Evolutionary conservation across 192 early-diverging fungal species (phyloP).

Genomic region (Coemansia aciculifera): DNA sequence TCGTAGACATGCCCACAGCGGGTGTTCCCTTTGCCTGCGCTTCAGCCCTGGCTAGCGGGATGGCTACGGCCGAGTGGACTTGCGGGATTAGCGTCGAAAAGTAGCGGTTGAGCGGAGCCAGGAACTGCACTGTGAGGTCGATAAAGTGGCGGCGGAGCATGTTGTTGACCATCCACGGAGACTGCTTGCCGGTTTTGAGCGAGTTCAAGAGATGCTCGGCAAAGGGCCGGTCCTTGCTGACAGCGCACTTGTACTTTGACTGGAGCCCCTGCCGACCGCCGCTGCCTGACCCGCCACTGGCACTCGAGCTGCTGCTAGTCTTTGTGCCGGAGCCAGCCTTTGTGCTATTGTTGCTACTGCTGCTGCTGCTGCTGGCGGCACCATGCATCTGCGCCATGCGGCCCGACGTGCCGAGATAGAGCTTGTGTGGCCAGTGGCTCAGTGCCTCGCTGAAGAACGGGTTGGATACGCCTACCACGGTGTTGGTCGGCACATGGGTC

Average conservation of each 20-base stretch:
- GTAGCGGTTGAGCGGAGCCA: conserved; percentile 93
- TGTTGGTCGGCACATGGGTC: conserved; percentile 70
- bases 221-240: conserved; percentile 80
- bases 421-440: conserved; percentile 89
- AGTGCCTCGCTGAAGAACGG: conserved; percentile 89
- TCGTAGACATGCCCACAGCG: not conserved
- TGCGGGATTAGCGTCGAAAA: conserved; percentile 85
- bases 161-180: conserved; percentile 85
- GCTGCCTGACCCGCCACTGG: conserved; percentile 2
- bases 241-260: conserved; percentile 69
- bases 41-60: conserved; percentile 12
- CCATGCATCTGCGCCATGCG: conserved; percentile 53
- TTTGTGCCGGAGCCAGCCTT: not conserved
- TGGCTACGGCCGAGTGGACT: conserved; percentile 45
- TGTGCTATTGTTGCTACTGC: not conserved
- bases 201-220: conserved; percentile 75
- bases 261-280: conserved; percentile 35
- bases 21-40: conserved; percentile 24
- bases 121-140: conserved; percentile 89
- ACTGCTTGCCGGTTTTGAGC: conserved; percentile 67
- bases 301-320: not conserved
- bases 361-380: conserved; percentile 12
- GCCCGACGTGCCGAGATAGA: conserved; percentile 60
- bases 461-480: conserved; percentile 94
- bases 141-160: conserved; percentile 89